Percentiles rank a stretch among this genome's conserved stretches.
phyloP scores from a whole-genome alignment of 768 basidiomycete species.

The Lentinus brumalis region DNA sequence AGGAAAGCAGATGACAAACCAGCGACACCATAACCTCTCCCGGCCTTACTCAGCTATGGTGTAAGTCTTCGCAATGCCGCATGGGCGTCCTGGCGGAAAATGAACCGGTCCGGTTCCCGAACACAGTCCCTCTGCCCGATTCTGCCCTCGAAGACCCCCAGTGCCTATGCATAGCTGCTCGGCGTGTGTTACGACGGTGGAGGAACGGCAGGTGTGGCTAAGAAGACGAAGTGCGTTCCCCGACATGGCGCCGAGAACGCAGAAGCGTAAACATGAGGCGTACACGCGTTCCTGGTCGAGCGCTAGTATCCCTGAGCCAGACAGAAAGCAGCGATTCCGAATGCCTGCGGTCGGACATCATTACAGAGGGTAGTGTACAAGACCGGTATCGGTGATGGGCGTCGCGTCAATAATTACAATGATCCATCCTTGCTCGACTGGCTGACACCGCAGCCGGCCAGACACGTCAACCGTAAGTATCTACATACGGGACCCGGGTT shows the following conservation, averaged over 20 bases:
- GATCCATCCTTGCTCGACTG: no score
- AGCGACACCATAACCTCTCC: neutral
- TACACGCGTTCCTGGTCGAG: constrained; percentile 7
- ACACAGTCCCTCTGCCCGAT: neutral
- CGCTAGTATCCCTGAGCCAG: neutral
- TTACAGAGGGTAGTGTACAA: no score
- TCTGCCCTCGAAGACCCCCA: neutral
- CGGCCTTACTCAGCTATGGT: constrained; percentile 22
- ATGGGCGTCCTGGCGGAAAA: neutral
- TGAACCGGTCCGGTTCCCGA: constrained; percentile 18
- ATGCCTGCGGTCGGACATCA: no score
- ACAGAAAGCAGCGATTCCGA: neutral
- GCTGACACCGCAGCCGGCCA: neutral
- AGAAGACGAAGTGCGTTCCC: constrained; percentile 1
- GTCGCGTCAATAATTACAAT: neutral
- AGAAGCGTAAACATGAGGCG: constrained; percentile 12
- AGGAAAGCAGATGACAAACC: constrained; percentile 19
- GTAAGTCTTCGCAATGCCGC: constrained; percentile 15
- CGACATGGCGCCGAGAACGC: constrained; percentile 8
- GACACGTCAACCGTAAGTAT: no score
- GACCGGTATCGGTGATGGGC: no score
- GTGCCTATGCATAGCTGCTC: no score
- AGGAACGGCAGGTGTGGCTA: neutral
- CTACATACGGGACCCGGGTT: constrained; percentile 17
- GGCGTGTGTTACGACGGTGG: neutral